These are phyloP conservation scores for Neophaeococcomyces aloes DNA, from an alignment of 2,329 filamentous ascomycete genomes.

Conservation along the genomic window DNA sequence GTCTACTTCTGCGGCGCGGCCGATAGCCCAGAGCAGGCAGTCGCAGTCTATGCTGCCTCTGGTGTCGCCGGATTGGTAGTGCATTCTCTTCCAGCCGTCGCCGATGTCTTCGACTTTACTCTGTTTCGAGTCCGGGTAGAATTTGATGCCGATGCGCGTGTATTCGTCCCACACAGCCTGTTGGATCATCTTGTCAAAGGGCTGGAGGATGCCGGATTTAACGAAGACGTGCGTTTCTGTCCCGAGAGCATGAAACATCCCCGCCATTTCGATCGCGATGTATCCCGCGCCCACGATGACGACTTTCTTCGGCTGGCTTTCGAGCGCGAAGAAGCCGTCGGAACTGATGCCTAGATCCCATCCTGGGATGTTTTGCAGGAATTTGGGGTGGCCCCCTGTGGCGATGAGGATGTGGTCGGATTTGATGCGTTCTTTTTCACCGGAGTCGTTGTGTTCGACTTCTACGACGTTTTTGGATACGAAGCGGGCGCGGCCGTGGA, in stretches of 20 bases:
- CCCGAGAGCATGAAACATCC: constrained; percentile 37
- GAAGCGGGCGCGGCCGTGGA: constrained; percentile 38
- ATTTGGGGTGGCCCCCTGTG: constrained; percentile 34
- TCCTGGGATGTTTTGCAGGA: constrained; percentile 32
- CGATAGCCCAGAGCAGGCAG: constrained; percentile 40
- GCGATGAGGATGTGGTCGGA: constrained; percentile 39
- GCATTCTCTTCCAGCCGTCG: constrained; percentile 31
- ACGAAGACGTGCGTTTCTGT: constrained; percentile 42
- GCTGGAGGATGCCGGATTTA: constrained; percentile 36
- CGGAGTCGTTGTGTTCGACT: constrained; percentile 31
- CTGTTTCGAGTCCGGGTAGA: constrained; percentile 34
- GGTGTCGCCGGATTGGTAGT: constrained; percentile 30
- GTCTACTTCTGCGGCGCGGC: constrained; percentile 34
- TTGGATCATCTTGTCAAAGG: constrained; percentile 42
- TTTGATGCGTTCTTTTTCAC: constrained; percentile 29
- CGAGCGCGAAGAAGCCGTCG: constrained; percentile 41
- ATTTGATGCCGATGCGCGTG: constrained; percentile 37
- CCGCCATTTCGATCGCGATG: constrained; percentile 40
- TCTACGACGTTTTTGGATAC: constrained; percentile 33
- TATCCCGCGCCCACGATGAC: constrained; percentile 43
- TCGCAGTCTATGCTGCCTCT: constrained; percentile 32
- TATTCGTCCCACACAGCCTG: constrained; percentile 40
- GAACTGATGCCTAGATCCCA: constrained; percentile 39
- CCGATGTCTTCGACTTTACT: constrained; percentile 34
- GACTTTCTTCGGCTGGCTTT: constrained; percentile 37